Evolutionary conservation across 768 basidiomycete species (phyloP).

Genomic region (Suillus fuscotomentosus): DNA sequence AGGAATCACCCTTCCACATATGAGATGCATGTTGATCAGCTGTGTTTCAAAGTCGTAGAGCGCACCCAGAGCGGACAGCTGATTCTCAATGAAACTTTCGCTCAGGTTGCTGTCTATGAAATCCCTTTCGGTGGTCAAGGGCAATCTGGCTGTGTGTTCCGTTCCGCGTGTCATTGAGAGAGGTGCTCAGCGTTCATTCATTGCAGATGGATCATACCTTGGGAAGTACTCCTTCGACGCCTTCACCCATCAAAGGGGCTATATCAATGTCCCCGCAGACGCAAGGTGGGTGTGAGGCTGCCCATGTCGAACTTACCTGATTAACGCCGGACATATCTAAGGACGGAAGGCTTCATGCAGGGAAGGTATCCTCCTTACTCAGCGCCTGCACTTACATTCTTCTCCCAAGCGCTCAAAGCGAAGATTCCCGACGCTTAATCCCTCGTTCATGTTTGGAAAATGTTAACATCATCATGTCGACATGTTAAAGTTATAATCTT

Average conservation of each 20-base stretch:
- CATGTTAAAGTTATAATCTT: not conserved
- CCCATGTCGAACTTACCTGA: not conserved
- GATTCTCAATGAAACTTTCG: slow-evolving; percentile 53
- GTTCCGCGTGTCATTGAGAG: not conserved
- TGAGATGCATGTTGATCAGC: too few species aligned
- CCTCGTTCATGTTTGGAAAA: not conserved
- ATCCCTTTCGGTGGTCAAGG: slow-evolving; percentile 52
- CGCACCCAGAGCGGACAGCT: slow-evolving; percentile 44
- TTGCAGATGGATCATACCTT: slow-evolving; percentile 44
- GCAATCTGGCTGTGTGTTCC: slow-evolving; percentile 53
- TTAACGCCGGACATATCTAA: not conserved
- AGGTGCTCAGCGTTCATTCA: too few species aligned
- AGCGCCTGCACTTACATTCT: not conserved
- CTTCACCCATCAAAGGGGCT: slow-evolving; percentile 45
- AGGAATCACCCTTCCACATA: not conserved
- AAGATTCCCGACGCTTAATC: not conserved
- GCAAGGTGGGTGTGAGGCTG: slow-evolving; percentile 22
- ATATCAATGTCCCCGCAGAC: slow-evolving; percentile 52
- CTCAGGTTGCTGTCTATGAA: slow-evolving; percentile 38
- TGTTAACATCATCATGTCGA: not conserved
- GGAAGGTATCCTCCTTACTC: slow-evolving; percentile 63
- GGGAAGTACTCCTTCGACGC: slow-evolving; percentile 49
- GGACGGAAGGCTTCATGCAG: slow-evolving; percentile 31
- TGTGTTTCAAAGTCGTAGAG: slow-evolving; percentile 38
- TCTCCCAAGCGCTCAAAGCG: not conserved